Evolutionary conservation across 352 stramenopile species (phyloP), one percentile per base, ranked within the genome.

Genomic region (Pythium sp.): DNA sequence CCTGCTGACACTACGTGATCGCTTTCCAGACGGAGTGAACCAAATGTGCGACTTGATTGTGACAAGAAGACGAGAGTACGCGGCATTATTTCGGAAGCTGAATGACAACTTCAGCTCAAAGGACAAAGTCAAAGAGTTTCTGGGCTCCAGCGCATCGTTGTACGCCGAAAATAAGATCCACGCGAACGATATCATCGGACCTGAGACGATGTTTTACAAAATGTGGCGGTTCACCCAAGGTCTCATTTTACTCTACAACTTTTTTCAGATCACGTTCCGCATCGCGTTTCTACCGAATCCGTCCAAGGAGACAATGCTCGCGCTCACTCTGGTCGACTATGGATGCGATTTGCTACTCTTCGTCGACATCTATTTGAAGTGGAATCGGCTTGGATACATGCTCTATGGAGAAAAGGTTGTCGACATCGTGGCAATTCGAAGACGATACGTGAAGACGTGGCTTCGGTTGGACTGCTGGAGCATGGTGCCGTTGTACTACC

Each of bases 181-280:
- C 26, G 54, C 74, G 28, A 70, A 76, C 53, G 73, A 72, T n/a
- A 62, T 70, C 47, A 65, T 64, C 15, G 65, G 65, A 15, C 65
- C 65, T 8, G 65, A 70, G 24, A 62, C 32, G 47, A 18, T 53
- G 5, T 59, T 64, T 20, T 70, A 65, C 65, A 65, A 62, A 28
- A 28, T 62, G 49, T 53, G 62, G 75, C 53, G 63, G 12, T 47
- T 62, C 6, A 14, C 55, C 3, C 53, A 63, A 30, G 24, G 72
- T 2, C 43, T 70, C 28, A 78, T 91, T 36, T 62, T 90, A 32
- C 70, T 86, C 8, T 84, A 86, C 58, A 86, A 86, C 58, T 84
- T 84, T 47, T 81, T 78, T 64, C 63, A 71, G 26, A 81, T 88
- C 46, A 69, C 78, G 7, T 88, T 82, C 62, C 80, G 80, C 5